Conservation (phyloP, 768 basidiomycete genomes). For the Tylopilus plumbeoviolaceoides region DNA sequence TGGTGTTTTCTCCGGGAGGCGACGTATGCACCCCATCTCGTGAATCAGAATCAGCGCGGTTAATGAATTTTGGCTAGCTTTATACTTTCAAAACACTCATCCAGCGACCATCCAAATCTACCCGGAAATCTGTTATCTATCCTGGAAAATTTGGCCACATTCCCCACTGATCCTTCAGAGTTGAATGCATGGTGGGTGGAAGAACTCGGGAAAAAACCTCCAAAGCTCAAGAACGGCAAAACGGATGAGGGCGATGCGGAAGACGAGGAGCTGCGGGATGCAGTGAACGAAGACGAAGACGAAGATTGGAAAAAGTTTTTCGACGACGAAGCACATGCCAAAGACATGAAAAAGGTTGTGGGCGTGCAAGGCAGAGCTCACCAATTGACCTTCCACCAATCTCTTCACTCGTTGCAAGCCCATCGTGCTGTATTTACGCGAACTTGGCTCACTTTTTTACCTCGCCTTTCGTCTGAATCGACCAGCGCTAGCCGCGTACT, state of each 20-base stretch:
- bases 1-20: conserved; percentile 88
- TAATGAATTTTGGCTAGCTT: conserved; percentile 9
- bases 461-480: conserved; percentile 45
- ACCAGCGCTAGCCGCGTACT: conserved; percentile 32
- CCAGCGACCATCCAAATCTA: conserved; percentile 36
- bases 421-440: conserved; percentile 80
- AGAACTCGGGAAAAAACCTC: conserved; percentile 57
- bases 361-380: conserved; percentile 47
- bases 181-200: conserved; percentile 78
- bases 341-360: conserved; percentile 35
- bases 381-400: conserved; percentile 70
- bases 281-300: conserved; percentile 40
- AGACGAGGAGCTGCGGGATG: conserved; percentile 30
- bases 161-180: conserved; percentile 67
- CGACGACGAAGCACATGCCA: conserved; percentile 50
- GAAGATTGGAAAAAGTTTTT: conserved; percentile 83
- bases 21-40: conserved; percentile 41
- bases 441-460: conserved; percentile 73
- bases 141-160: conserved; percentile 64
- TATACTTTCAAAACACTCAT: conserved; percentile 24
- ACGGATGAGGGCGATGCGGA: conserved; percentile 36
- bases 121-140: conserved; percentile 55
- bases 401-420: conserved; percentile 68
- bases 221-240: conserved; percentile 44
- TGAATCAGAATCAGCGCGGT: background rate